These are phyloP conservation scores for Capsicum rhomboideum DNA, from an alignment of 257 asterid species.

Conservation along the genomic window DNA sequence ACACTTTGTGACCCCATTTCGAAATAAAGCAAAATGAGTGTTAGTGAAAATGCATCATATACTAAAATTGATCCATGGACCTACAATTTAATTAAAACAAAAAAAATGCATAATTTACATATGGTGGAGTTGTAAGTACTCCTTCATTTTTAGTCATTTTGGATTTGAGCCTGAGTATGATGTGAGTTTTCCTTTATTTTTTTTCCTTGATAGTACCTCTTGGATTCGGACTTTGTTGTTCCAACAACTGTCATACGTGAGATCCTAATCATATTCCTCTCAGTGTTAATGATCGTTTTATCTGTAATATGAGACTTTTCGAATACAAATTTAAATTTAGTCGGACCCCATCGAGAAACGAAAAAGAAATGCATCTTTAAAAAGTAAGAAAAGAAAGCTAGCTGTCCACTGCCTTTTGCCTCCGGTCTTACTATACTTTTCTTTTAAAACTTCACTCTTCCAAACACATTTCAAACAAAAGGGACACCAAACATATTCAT, in stretches of 20 bases:
- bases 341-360: not conserved
- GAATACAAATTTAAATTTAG: not conserved
- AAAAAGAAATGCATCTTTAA: not conserved
- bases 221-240: too few species aligned
- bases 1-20: conserved; percentile 1
- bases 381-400: not conserved
- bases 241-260: too few species aligned
- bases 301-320: not conserved
- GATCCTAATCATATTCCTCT: too few species aligned
- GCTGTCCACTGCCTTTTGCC: not conserved
- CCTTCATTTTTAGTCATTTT: not conserved
- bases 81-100: too few species aligned
- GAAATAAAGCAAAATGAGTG: not conserved
- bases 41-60: not conserved
- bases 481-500: not conserved
- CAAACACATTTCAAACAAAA: not conserved
- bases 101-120: not conserved
- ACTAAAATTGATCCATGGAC: too few species aligned
- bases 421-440: not conserved
- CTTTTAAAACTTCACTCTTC: not conserved
- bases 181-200: too few species aligned
- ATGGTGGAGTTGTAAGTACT: not conserved
- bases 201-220: too few species aligned
- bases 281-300: not conserved
- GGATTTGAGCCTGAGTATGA: not conserved